phyloP scores from a whole-genome alignment of 1,284 basidiomycete species.

The Pascua sp. region DNA sequence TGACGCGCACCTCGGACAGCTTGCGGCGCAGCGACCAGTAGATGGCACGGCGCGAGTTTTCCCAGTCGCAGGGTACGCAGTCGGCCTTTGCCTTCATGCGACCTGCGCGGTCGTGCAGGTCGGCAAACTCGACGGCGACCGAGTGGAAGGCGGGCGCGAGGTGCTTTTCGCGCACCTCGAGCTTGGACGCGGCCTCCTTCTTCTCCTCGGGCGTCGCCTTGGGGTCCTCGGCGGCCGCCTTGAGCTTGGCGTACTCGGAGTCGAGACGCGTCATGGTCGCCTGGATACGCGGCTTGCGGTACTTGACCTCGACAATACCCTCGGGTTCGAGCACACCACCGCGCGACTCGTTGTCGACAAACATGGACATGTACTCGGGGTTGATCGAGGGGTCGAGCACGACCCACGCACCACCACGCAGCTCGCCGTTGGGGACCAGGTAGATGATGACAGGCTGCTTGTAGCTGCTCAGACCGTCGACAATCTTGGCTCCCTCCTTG shows the following conservation, averaged over 20 bases:
- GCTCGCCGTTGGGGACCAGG: conserved; percentile 96
- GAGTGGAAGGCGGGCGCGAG: conserved; percentile 89
- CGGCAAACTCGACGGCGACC: conserved; percentile 89
- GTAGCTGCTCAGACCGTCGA: conserved; percentile 95
- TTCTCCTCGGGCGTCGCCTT: conserved; percentile 70
- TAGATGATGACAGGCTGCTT: conserved; percentile 99
- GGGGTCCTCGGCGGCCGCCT: conserved; percentile 71
- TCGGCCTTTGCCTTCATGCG: conserved; percentile 99
- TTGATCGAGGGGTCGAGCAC: conserved; percentile 98
- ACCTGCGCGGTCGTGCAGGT: conserved; percentile 86
- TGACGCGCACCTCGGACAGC: conserved; percentile 52
- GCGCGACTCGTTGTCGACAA: conserved; percentile 90
- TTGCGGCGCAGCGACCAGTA: conserved; percentile 84
- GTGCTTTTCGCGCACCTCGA: conserved; percentile 75
- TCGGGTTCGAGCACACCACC: conserved; percentile 98
- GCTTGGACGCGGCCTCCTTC: conserved; percentile 62
- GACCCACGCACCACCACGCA: conserved; percentile 99
- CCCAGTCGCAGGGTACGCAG: conserved; percentile 78
- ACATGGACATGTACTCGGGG: conserved; percentile 98
- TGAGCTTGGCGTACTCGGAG: conserved; percentile 73
- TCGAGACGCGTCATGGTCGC: conserved; percentile 93
- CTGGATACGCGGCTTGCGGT: conserved; percentile 82
- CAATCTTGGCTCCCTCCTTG: conserved; percentile 94
- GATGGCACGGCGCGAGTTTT: conserved; percentile 84
- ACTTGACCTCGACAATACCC: conserved; percentile 85